phyloP scores from a whole-genome alignment of 257 asterid genomes.

The Craterostigma plantagineum region DNA sequence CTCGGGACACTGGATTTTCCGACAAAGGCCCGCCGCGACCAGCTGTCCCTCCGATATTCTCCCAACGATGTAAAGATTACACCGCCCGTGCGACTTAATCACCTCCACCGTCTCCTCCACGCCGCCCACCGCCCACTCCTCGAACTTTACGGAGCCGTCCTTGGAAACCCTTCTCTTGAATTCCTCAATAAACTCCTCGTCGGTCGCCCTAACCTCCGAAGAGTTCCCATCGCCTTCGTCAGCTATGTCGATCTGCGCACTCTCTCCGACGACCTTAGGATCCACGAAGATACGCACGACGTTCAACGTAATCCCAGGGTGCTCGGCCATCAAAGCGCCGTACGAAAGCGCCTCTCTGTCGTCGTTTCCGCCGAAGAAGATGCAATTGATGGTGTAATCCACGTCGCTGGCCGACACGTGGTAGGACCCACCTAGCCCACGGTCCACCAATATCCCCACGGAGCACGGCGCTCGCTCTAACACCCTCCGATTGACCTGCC shows the following conservation, averaged over 20 bases:
- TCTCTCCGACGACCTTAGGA: slow-evolving; percentile 13
- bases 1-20: slow-evolving; percentile 37
- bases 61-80: slow-evolving; percentile 39
- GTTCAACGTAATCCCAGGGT: slow-evolving; percentile 30
- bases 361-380: slow-evolving; percentile 52
- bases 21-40: slow-evolving; percentile 18
- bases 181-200: slow-evolving; percentile 13
- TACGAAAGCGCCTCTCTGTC: slow-evolving; percentile 56
- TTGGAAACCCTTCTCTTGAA: slow-evolving; percentile 17
- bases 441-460: slow-evolving; percentile 43
- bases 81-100: slow-evolving; percentile 15
- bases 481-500: slow-evolving; percentile 42
- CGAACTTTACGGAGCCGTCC: slow-evolving; percentile 25
- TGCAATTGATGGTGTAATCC: slow-evolving; percentile 20
- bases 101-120: slow-evolving; percentile 15
- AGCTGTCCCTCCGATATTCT: slow-evolving; percentile 42
- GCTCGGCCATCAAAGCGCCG: slow-evolving; percentile 57
- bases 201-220: slow-evolving; percentile 11
- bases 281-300: slow-evolving; percentile 22
- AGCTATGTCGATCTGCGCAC: slow-evolving; percentile 12
- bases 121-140: slow-evolving; percentile 21
- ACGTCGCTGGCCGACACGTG: slow-evolving; percentile 47
- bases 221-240: background rate
- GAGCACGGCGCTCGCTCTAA: slow-evolving; percentile 53
- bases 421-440: slow-evolving; percentile 54